Percentiles rank a stretch among this genome's conserved stretches.
Conservation (phyloP, 768 basidiomycete species). For the Phylloporus scabripes region DNA sequence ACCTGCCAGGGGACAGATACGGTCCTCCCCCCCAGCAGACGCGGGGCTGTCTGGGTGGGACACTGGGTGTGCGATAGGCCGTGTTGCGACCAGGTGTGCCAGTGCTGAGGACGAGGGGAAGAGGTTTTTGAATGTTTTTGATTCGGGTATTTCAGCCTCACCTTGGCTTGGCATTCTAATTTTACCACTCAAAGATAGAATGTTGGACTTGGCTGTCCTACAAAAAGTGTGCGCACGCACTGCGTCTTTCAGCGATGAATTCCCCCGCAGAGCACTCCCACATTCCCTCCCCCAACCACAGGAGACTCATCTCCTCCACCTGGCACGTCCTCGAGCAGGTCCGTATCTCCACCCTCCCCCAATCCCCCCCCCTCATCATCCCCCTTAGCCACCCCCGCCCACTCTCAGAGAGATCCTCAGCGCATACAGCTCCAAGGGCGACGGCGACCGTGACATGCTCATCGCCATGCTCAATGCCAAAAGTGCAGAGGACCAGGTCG, state of each 20-base stretch:
- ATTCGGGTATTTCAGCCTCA: constrained; percentile 33
- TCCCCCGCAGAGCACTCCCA: constrained; percentile 15
- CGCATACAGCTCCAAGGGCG: constrained; percentile 80
- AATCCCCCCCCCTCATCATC: background rate
- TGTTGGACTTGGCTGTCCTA: constrained; percentile 41
- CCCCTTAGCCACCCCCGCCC: constrained; percentile 64
- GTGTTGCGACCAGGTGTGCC: no score
- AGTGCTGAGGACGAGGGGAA: background rate
- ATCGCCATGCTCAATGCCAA: constrained; percentile 90
- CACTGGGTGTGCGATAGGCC: background rate
- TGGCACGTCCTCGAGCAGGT: constrained; percentile 47
- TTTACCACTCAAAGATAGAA: constrained; percentile 45
- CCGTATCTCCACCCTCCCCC: background rate
- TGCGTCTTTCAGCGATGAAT: constrained; percentile 25
- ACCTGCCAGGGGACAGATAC: background rate
- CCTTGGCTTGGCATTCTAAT: constrained; percentile 42
- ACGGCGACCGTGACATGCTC: constrained; percentile 89
- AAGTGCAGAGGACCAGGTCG: constrained; percentile 86
- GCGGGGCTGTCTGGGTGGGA: background rate
- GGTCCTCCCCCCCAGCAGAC: background rate
- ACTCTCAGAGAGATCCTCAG: constrained; percentile 79
- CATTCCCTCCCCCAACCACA: constrained; percentile 21
- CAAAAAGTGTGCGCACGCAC: constrained; percentile 31
- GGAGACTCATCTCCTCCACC: constrained; percentile 38
- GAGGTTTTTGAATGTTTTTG: constrained; percentile 6